Evolutionary conservation across 1,284 basidiomycete genomes (phyloP), one percentile per base, ranked within the genome.

Genomic region (Cerioporus squamosus): DNA sequence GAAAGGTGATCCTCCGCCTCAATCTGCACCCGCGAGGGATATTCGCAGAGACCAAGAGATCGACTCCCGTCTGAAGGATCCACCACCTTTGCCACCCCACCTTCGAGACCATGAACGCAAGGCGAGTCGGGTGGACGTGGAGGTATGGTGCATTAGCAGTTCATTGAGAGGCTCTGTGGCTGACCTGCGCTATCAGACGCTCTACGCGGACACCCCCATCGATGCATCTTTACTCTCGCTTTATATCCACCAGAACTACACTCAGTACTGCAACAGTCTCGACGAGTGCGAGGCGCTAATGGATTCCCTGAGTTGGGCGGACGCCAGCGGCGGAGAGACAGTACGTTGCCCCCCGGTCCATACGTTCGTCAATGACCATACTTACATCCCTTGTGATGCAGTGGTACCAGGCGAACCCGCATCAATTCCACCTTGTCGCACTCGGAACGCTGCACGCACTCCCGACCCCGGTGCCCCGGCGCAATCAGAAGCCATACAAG

Each of bases 171-270:
- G 5, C 9, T 1, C 9, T 51, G 18, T 18, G 20, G 26, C 42
- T 56, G 24, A 47, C 40, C 51, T n/a, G 7, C 5, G 33, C 31
- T 48, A 10, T 5, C 68, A 95, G 93, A 70, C 71, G 12, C 75
- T 97, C 3, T 94, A 94, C 68, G 85, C 90, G 0, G 91, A 95
- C 62, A 90, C 94, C 0, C 95, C 96, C 0, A 90, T 99, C 44
- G 96, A 98, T 72, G 86, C 93, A 0, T 92, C 92, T 1, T 79
- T 97, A 2, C 91, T 97, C 61, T 88, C 90, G 7, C 77, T 97
- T 4, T 99, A 98, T 72, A 81, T 97, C 3, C 95, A 98, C 64
- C 95, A 98, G 70, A 98, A 98, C 70, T 93, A 95, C 62, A 83
- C 89, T 0, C 86, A 88, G 52, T 99, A 94, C 71, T 94, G 91